These are phyloP conservation scores for Saturnispora galanensis DNA, from an alignment of 805 yeast genomes.

Conservation along the genomic window DNA sequence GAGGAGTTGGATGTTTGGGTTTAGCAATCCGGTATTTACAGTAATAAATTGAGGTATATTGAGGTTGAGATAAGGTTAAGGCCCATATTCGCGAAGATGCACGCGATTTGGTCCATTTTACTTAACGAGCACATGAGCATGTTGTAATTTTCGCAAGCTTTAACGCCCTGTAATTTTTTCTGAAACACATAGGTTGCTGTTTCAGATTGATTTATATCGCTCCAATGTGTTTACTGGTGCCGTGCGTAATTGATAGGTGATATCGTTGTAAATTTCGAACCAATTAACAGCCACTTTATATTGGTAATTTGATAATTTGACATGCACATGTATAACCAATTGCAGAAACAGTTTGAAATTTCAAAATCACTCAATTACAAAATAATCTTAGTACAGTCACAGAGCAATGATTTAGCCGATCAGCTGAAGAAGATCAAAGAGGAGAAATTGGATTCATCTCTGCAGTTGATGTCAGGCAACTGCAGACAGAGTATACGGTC, in stretches of 20 bases:
- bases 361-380: slow-evolving; percentile 15
- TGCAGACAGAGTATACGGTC: slow-evolving; percentile 11
- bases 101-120: too few relatives aligned
- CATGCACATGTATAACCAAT: slow-evolving; percentile 9
- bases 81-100: too few relatives aligned
- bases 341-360: slow-evolving; percentile 20
- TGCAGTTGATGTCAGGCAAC: slow-evolving; percentile 19
- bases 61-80: too few relatives aligned
- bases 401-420: slow-evolving; percentile 18
- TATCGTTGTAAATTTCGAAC: too few relatives aligned
- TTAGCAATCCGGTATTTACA: slow-evolving; percentile 3
- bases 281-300: too few relatives aligned
- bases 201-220: too few relatives aligned
- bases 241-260: too few relatives aligned
- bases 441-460: slow-evolving; percentile 21
- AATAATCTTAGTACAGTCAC: slow-evolving; percentile 20
- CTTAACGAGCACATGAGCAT: neutral
- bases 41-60: neutral
- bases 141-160: too few relatives aligned
- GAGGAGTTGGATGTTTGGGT: slow-evolving; percentile 25
- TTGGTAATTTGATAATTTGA: too few relatives aligned
- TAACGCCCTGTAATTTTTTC: too few relatives aligned
- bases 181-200: too few relatives aligned
- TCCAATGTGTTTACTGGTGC: too few relatives aligned
- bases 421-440: slow-evolving; percentile 22